These are phyloP conservation scores for Mycena maculata DNA, from an alignment of 768 basidiomycete species.

Conservation along the genomic window DNA sequence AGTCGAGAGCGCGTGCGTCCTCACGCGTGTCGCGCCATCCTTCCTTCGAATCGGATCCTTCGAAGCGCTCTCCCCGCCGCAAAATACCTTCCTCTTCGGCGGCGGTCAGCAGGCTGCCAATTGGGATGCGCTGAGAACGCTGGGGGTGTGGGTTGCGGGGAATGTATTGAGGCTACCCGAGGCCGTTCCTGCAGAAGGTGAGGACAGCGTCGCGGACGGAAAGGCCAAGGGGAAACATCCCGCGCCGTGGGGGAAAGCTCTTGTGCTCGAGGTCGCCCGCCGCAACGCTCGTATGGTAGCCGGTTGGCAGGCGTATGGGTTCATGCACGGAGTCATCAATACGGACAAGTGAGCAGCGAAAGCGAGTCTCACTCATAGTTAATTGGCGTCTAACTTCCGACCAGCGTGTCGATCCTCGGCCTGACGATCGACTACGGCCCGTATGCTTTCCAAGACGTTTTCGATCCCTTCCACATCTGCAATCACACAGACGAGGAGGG, in stretches of 20 bases:
- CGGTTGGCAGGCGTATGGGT: constrained; percentile 94
- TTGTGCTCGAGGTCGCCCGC: constrained; percentile 83
- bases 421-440: constrained; percentile 88
- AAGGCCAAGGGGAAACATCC: constrained; percentile 55
- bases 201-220: not conserved
- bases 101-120: constrained; percentile 82
- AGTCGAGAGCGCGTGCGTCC: constrained; percentile 75
- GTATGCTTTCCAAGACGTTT: constrained; percentile 96
- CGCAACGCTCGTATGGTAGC: constrained; percentile 95
- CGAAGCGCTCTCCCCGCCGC: constrained; percentile 83
- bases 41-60: constrained; percentile 95
- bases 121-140: constrained; percentile 75
- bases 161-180: constrained; percentile 64
- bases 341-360: constrained; percentile 87
- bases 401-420: constrained; percentile 79
- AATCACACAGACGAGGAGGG: constrained; percentile 88
- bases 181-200: not conserved
- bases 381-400: not conserved
- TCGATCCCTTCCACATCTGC: constrained; percentile 86
- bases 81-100: constrained; percentile 73
- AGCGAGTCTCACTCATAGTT: too few relatives aligned
- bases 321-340: constrained; percentile 97
- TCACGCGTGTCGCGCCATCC: constrained; percentile 86
- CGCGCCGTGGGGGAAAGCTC: constrained; percentile 71
- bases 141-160: constrained; percentile 80